Base-by-base conservation (phyloP, 371 early-diverging fungal genomes). In the Cokeromyces recurvatus region DNA sequence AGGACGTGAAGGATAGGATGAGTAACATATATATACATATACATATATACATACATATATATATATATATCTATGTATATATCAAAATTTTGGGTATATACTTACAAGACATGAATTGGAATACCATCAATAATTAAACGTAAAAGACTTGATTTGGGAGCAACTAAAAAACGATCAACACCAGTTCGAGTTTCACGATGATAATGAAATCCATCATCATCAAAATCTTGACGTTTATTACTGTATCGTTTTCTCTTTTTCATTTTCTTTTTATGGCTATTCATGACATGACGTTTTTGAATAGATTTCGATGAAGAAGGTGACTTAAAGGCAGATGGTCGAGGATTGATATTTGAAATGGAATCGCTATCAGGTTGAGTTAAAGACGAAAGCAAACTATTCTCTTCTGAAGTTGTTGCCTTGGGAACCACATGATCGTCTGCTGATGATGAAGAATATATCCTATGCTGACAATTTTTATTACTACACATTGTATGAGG, bases 51-150 rank as follows among this genome's bases (percentile, higher is more conserved):
- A n/a, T n/a, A n/a, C n/a, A n/a, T n/a, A n/a, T n/a, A n/a, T n/a
- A n/a, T n/a, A n/a, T n/a, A n/a, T n/a, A n/a, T n/a, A 22, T n/a
- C 2, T 4, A 32, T 35, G 12, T 42, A 17, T 43, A 9, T 17
- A 43, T 43, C 6, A 9, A 9, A n/a, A 8, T 29, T 15, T 27
- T 7, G 16, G 4, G 12, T 31, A 12, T 21, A 25, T 6, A 61
- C 80, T 74, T 74, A 82, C 82, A 80, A 81, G 20, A 81, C 81
- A 63, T 78, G 79, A 34, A 77, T 79, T 3, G 84, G 66, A 27
- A 81, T 83, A 7, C 79, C 79, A 62, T 83, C 84, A 32, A 83
- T 74, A 24, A 83, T 75, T 24, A 80, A 43, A 3, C 84, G 74
- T 27, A 81, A 44, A 2, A 83, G 47, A 15, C 76, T 70, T 11